Evolutionary conservation across 371 early-diverging fungal genomes (phyloP).

Genomic region (Circinella minor): DNA sequence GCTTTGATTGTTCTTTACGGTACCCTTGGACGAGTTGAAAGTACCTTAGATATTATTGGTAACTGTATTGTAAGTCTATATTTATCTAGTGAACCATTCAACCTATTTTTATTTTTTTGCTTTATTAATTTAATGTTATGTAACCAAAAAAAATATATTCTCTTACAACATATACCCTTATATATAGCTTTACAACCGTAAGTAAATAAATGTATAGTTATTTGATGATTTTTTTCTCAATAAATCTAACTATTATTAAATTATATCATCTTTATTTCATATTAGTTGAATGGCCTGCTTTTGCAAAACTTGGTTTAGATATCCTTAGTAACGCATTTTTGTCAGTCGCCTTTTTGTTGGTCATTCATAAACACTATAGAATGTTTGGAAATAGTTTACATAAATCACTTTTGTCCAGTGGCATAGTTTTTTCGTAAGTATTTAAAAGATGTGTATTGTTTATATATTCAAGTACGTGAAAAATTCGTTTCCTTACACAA

Average conservation of each 20-base stretch:
- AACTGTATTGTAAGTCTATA: slow-evolving; percentile 38
- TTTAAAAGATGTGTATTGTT: not conserved
- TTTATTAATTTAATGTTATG: too few relatives aligned
- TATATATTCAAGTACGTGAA: not conserved
- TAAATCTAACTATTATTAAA: not conserved
- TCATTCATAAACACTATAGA: slow-evolving; percentile 42
- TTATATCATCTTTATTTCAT: not conserved
- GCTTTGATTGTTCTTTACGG: slow-evolving; percentile 43
- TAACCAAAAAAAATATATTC: too few relatives aligned
- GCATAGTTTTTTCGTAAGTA: slow-evolving; percentile 48
- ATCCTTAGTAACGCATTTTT: slow-evolving; percentile 46
- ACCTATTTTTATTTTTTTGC: too few relatives aligned
- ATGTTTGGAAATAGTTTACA: slow-evolving; percentile 39
- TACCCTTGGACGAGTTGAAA: slow-evolving; percentile 34
- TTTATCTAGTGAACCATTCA: too few relatives aligned
- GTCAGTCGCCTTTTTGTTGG: slow-evolving; percentile 43
- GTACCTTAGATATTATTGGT: slow-evolving; percentile 38
- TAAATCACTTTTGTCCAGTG: slow-evolving; percentile 40
- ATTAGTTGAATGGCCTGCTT: slow-evolving; percentile 52
- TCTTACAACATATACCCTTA: not conserved
- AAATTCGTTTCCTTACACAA: not conserved
- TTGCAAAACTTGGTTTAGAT: slow-evolving; percentile 49
- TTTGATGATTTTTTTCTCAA: too few relatives aligned
- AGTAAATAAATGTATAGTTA: not conserved
- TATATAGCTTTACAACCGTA: slow-evolving; percentile 40